These are phyloP conservation scores for Albizia julibrissin DNA, from an alignment of 306 rosid species.

Conservation along the genomic window DNA sequence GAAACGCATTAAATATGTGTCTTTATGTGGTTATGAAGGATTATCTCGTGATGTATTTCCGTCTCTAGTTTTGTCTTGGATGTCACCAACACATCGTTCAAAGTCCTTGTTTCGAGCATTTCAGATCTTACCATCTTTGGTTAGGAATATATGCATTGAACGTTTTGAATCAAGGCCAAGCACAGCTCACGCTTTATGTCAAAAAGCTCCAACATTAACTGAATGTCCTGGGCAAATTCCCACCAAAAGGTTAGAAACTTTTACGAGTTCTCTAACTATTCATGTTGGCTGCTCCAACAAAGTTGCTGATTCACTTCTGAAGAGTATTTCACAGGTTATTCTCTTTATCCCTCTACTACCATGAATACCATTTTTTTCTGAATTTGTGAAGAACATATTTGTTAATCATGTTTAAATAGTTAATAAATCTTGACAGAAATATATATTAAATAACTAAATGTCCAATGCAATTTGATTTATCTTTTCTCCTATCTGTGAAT, in stretches of 20 bases:
- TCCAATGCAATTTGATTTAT: not conserved
- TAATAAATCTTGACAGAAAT: not conserved
- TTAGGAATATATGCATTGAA: not conserved
- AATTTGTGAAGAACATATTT: not conserved
- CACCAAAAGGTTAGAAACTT: not conserved
- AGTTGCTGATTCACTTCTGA: not conserved
- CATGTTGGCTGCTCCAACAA: not conserved
- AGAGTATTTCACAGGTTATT: not conserved
- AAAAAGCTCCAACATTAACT: not conserved
- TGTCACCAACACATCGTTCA: not conserved
- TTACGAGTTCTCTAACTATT: not conserved
- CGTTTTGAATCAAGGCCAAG: not conserved
- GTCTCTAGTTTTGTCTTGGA: not conserved
- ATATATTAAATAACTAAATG: not conserved
- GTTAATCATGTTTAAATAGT: not conserved
- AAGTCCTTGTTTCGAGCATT: not conserved
- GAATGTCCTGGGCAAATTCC: not conserved
- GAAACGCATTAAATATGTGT: not conserved
- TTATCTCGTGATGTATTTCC: not conserved
- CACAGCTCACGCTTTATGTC: not conserved
- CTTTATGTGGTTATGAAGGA: not conserved
- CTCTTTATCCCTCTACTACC: not conserved
- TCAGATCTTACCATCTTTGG: not conserved
- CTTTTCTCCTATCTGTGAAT: not conserved
- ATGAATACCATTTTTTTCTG: not conserved